Conservation (phyloP, 495 filamentous ascomycete species). For the Neurospora tetrasperma region DNA sequence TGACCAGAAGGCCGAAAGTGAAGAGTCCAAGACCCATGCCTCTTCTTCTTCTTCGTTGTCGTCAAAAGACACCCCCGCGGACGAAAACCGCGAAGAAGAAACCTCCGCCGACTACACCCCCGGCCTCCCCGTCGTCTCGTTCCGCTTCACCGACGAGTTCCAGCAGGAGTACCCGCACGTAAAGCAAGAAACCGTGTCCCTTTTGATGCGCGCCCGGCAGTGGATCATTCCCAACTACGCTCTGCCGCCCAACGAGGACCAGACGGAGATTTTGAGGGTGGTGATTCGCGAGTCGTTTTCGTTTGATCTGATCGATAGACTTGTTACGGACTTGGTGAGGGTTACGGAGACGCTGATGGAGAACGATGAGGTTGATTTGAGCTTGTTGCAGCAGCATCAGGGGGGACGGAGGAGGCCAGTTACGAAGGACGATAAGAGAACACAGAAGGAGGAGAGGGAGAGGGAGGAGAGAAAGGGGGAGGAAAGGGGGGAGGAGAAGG, state of each 20-base stretch:
- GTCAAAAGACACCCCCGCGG: neutral
- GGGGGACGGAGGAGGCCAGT: slow-evolving; percentile 8
- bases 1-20: slow-evolving; percentile 23
- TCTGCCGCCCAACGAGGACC: slow-evolving; percentile 51
- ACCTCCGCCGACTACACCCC: slow-evolving; percentile 53
- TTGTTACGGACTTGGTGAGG: slow-evolving; percentile 45
- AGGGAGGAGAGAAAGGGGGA: slow-evolving; percentile 16
- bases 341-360: slow-evolving; percentile 49
- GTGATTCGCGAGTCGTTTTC: slow-evolving; percentile 62
- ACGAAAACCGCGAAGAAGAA: neutral
- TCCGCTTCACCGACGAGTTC: slow-evolving; percentile 55
- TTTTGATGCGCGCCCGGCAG: slow-evolving; percentile 55
- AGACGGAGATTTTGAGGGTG: slow-evolving; percentile 58
- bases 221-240: slow-evolving; percentile 73
- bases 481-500: slow-evolving; percentile 4
- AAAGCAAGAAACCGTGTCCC: slow-evolving; percentile 55
- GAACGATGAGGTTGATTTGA: slow-evolving; percentile 37
- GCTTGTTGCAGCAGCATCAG: slow-evolving; percentile 28
- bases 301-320: slow-evolving; percentile 53
- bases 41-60: neutral
- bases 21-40: neutral
- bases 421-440: slow-evolving; percentile 19
- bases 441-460: slow-evolving; percentile 11
- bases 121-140: slow-evolving; percentile 63
- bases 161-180: slow-evolving; percentile 51